A percentile compares a stretch with the other conserved stretches of the same genome.
phyloP scores from a whole-genome alignment of 2,329 filamentous ascomycete species.

The Aspergillus hortae region DNA sequence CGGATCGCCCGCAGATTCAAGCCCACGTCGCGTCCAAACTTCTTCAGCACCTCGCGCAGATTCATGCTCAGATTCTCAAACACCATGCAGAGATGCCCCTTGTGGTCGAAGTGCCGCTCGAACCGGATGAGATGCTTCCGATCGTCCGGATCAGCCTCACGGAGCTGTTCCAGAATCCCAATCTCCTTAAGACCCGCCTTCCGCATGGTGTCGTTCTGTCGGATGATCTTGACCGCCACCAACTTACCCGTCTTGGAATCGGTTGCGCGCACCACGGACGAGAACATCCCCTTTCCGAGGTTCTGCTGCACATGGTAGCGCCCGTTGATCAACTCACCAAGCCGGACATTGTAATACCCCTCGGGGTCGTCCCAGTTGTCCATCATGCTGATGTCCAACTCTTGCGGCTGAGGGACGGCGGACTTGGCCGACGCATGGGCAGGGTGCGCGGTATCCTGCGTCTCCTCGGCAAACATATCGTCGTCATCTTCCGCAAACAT shows the following conservation, averaged over 20 bases:
- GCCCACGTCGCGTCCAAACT: constrained; percentile 90
- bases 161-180: constrained; percentile 83
- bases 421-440: constrained; percentile 50
- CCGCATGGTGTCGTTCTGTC: constrained; percentile 86
- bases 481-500: constrained; percentile 65
- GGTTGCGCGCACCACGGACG: constrained; percentile 84
- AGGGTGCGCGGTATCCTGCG: constrained; percentile 45
- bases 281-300: constrained; percentile 93
- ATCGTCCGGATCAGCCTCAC: constrained; percentile 78
- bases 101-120: constrained; percentile 85
- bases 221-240: constrained; percentile 98
- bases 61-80: constrained; percentile 95
- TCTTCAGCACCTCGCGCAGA: constrained; percentile 87
- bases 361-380: constrained; percentile 93
- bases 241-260: constrained; percentile 70
- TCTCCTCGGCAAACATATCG: constrained; percentile 88
- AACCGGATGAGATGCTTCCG: constrained; percentile 90
- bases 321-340: constrained; percentile 83
- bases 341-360: constrained; percentile 93
- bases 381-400: constrained; percentile 69
- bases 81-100: constrained; percentile 90
- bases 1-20: constrained; percentile 85
- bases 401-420: constrained; percentile 50
- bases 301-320: constrained; percentile 86
- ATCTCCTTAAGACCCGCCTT: constrained; percentile 95